phyloP scores from a whole-genome alignment of 176 grass and related monocot genomes.

The Juncus effusus region DNA sequence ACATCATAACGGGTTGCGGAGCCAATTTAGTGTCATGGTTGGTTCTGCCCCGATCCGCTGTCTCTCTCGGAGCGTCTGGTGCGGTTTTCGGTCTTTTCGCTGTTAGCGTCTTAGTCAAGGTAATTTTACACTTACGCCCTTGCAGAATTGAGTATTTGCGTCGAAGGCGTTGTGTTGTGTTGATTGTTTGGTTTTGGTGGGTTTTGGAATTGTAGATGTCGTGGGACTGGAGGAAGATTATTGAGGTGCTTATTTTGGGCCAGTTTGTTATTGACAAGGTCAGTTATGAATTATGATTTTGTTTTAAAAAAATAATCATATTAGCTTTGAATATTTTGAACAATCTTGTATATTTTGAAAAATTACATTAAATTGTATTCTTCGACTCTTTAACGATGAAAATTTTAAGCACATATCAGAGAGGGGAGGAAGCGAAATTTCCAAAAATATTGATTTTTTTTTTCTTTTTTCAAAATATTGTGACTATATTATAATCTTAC shows the following conservation, averaged over 20 bases:
- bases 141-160: too few species aligned
- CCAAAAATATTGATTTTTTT: too few species aligned
- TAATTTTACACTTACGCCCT: slow-evolving; percentile 30
- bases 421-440: too few species aligned
- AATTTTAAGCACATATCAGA: too few species aligned
- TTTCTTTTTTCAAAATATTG: too few species aligned
- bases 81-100: slow-evolving; percentile 98
- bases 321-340: too few species aligned
- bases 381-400: too few species aligned
- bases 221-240: slow-evolving; percentile 99
- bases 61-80: slow-evolving; percentile 91
- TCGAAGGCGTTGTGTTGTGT: too few species aligned
- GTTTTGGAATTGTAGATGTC: slow-evolving; percentile 65
- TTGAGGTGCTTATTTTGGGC: slow-evolving; percentile 90
- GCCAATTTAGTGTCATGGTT: slow-evolving; percentile 92
- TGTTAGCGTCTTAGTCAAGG: slow-evolving; percentile 98
- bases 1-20: slow-evolving; percentile 90
- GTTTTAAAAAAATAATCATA: too few species aligned
- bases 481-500: too few species aligned
- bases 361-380: too few species aligned
- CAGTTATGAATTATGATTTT: slow-evolving; percentile 12
- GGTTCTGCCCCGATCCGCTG: slow-evolving; percentile 61
- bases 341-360: too few species aligned
- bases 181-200: background rate
- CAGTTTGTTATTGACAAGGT: slow-evolving; percentile 99